phyloP scores from a whole-genome alignment of 805 yeast species.

The Scheffersomyces ergatensis region DNA sequence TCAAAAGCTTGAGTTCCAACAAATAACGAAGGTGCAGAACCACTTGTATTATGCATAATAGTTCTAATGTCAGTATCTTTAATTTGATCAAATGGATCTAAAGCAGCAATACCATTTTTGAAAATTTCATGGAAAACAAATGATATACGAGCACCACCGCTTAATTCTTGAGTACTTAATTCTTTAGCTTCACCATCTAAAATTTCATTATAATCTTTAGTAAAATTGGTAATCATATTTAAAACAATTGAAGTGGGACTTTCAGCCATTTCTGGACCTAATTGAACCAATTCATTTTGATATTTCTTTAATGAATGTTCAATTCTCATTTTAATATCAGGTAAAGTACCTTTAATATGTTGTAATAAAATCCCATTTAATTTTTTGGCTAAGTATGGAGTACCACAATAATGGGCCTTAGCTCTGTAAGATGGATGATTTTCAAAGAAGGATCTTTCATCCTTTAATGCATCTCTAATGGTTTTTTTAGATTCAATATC shows the following conservation, averaged over 20 bases:
- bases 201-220: constrained; percentile 87
- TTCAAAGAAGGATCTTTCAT: constrained; percentile 81
- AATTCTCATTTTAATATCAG: constrained; percentile 89
- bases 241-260: constrained; percentile 87
- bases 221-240: constrained; percentile 86
- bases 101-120: constrained; percentile 85
- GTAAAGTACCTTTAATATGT: constrained; percentile 68
- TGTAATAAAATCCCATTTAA: constrained; percentile 82
- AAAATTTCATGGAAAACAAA: constrained; percentile 96
- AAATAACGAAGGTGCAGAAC: constrained; percentile 92
- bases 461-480: constrained; percentile 79
- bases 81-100: constrained; percentile 95
- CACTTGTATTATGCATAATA: constrained; percentile 94
- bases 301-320: constrained; percentile 83
- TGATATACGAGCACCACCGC: constrained; percentile 97
- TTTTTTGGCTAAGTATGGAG: constrained; percentile 94
- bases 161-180: constrained; percentile 80
- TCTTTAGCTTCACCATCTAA: constrained; percentile 92
- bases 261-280: constrained; percentile 89
- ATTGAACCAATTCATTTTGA: constrained; percentile 67
- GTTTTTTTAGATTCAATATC: constrained; percentile 89
- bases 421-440: constrained; percentile 87
- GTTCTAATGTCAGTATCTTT: constrained; percentile 95
- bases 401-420: constrained; percentile 95
- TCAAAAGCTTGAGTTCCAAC: constrained; percentile 98